Percentiles rank a stretch among this genome's conserved stretches.
These are phyloP conservation scores for Penicillium subrubescens DNA, from an alignment of 495 filamentous ascomycete species.

Conservation along the genomic window DNA sequence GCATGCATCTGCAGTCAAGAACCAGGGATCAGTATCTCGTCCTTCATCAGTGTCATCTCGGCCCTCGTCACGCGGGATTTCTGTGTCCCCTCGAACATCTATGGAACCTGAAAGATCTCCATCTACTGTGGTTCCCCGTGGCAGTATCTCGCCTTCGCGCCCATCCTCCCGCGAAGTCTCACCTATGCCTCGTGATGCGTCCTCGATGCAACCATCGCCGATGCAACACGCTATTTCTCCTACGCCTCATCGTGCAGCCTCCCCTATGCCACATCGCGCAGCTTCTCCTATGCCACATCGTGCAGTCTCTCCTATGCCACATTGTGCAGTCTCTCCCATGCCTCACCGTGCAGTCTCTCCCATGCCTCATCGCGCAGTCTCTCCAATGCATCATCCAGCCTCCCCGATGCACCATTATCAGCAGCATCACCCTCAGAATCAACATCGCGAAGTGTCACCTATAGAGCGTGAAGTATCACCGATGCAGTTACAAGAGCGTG, in stretches of 20 bases:
- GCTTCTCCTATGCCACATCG: slow-evolving; percentile 13
- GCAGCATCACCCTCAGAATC: background rate
- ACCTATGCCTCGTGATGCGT: slow-evolving; percentile 23
- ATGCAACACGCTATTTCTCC: slow-evolving; percentile 3
- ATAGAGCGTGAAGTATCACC: slow-evolving; percentile 32
- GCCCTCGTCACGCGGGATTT: slow-evolving; percentile 33
- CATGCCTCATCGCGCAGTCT: slow-evolving; percentile 20
- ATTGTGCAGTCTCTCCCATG: slow-evolving; percentile 28
- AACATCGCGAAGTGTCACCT: slow-evolving; percentile 22
- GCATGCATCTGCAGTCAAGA: slow-evolving; percentile 40
- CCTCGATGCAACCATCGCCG: slow-evolving; percentile 7
- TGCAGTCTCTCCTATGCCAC: slow-evolving; percentile 28
- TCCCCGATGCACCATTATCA: slow-evolving; percentile 7
- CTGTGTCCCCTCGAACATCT: slow-evolving; percentile 32
- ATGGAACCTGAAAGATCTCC: slow-evolving; percentile 31
- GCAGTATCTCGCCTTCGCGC: slow-evolving; percentile 30
- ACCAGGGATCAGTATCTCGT: slow-evolving; percentile 38
- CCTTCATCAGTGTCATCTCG: slow-evolving; percentile 34
- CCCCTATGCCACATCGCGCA: slow-evolving; percentile 11
- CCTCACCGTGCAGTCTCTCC: slow-evolving; percentile 7
- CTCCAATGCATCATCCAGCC: slow-evolving; percentile 18
- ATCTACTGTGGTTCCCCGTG: slow-evolving; percentile 35
- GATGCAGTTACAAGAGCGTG: slow-evolving; percentile 34
- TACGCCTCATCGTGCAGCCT: background rate
- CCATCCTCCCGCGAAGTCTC: slow-evolving; percentile 41